Percentiles rank a stretch among this genome's conserved stretches.
Conservation (phyloP, 2,329 filamentous ascomycete species). For the Beauveria varroae region DNA sequence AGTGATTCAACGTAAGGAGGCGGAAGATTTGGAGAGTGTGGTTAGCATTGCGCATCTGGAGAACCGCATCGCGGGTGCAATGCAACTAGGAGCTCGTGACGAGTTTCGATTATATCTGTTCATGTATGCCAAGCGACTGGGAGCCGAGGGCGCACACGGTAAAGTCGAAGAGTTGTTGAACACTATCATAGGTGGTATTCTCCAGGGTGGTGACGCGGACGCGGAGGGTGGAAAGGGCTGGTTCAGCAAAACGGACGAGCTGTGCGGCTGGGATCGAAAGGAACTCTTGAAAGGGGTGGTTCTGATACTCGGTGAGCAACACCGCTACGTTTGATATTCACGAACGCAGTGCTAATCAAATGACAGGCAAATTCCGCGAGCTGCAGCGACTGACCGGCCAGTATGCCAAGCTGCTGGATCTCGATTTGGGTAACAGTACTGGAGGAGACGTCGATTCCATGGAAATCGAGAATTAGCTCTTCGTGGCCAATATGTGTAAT, state of each 20-base stretch:
- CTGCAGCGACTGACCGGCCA: slow-evolving; percentile 91
- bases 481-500: not conserved
- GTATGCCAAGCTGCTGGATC: slow-evolving; percentile 75
- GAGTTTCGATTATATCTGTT: slow-evolving; percentile 93
- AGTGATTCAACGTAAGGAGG: slow-evolving; percentile 80
- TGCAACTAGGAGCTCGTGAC: slow-evolving; percentile 77
- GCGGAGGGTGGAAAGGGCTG: slow-evolving; percentile 47
- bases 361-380: slow-evolving; percentile 83
- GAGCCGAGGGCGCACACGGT: slow-evolving; percentile 74
- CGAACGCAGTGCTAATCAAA: slow-evolving; percentile 24
- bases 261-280: slow-evolving; percentile 87
- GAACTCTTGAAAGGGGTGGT: slow-evolving; percentile 87
- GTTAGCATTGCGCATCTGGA: slow-evolving; percentile 93
- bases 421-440: slow-evolving; percentile 42
- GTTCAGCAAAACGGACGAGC: slow-evolving; percentile 59
- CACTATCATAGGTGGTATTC: slow-evolving; percentile 66
- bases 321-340: not conserved
- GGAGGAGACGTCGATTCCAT: slow-evolving; percentile 33
- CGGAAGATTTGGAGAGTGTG: slow-evolving; percentile 82
- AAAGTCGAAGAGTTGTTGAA: slow-evolving; percentile 93
- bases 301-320: slow-evolving; percentile 73
- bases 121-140: slow-evolving; percentile 95
- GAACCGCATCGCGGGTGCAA: slow-evolving; percentile 83
- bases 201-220: slow-evolving; percentile 40
- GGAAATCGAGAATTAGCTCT: slow-evolving; percentile 29